These are phyloP conservation scores for Psidium friedrichsthalianum DNA, from an alignment of 345 rosid genomes.

Conservation along the genomic window DNA sequence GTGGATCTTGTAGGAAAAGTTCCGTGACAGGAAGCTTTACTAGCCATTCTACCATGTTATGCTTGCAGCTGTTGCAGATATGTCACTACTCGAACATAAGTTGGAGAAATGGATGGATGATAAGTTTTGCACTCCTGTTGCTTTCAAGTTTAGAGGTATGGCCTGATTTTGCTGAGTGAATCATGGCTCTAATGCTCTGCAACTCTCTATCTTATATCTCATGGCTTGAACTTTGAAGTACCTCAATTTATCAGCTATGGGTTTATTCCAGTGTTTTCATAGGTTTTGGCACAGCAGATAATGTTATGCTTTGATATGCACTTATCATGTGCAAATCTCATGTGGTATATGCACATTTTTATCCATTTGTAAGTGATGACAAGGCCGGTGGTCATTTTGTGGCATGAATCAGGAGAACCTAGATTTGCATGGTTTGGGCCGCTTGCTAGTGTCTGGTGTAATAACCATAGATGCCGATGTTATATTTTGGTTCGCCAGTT, in stretches of 20 bases:
- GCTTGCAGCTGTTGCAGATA: not conserved
- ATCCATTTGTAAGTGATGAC: not conserved
- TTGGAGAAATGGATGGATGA: not conserved
- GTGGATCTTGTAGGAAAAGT: not conserved
- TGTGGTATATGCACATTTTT: not conserved
- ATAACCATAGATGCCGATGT: not conserved
- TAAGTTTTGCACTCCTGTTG: not conserved
- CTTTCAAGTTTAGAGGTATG: not conserved
- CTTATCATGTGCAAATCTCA: not conserved
- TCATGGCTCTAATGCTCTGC: not conserved
- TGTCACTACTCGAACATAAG: not conserved
- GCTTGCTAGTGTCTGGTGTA: not conserved
- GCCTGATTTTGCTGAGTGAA: not conserved
- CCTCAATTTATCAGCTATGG: not conserved
- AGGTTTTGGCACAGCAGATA: not conserved
- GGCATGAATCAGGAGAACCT: not conserved
- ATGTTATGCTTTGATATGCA: not conserved
- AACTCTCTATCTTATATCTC: not conserved
- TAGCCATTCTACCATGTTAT: not conserved
- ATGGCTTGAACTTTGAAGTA: not conserved
- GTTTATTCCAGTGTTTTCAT: not conserved
- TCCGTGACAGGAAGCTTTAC: not conserved
- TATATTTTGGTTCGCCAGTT: not conserved
- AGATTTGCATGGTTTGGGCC: not conserved
- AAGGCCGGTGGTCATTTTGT: not conserved